Percentiles rank a stretch among this genome's conserved stretches.
Conservation (phyloP, 2,329 filamentous ascomycete species). For the Alternaria alternata region DNA sequence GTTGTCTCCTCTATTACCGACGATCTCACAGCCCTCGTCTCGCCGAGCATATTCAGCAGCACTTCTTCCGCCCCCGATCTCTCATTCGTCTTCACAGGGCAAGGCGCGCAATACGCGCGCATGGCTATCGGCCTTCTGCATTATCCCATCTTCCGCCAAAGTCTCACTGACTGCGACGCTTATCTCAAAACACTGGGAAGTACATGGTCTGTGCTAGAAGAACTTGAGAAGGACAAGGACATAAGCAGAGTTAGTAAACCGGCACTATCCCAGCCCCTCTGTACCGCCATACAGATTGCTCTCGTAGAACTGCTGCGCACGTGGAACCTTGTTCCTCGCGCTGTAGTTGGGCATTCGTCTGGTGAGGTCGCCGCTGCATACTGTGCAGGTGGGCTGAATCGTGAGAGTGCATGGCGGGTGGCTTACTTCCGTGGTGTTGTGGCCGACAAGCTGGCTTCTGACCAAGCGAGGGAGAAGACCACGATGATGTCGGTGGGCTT, state of each 20-base stretch:
- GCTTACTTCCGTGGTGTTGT: conserved; percentile 20
- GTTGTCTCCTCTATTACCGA: conserved; percentile 9
- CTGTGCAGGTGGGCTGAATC: conserved; percentile 6
- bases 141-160: conserved; percentile 12
- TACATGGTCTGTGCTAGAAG: conserved; percentile 24
- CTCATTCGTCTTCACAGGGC: conserved; percentile 40
- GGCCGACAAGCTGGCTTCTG: conserved; percentile 5
- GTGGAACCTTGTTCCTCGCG: conserved; percentile 19
- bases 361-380: conserved; percentile 35
- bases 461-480: not conserved
- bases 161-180: conserved; percentile 2
- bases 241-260: conserved; percentile 12
- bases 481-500: conserved; percentile 15
- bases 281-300: conserved; percentile 9
- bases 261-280: conserved; percentile 16
- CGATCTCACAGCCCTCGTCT: conserved; percentile 4
- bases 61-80: conserved; percentile 2
- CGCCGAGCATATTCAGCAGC: conserved; percentile 4
- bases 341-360: conserved; percentile 31
- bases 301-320: conserved; percentile 10
- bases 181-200: not conserved
- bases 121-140: conserved; percentile 34
- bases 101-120: conserved; percentile 38
- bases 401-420: conserved; percentile 9
- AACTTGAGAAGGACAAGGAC: conserved; percentile 23